Evolutionary conservation across 371 early-diverging fungal genomes (phyloP).

Genomic region (Circinella minor): DNA sequence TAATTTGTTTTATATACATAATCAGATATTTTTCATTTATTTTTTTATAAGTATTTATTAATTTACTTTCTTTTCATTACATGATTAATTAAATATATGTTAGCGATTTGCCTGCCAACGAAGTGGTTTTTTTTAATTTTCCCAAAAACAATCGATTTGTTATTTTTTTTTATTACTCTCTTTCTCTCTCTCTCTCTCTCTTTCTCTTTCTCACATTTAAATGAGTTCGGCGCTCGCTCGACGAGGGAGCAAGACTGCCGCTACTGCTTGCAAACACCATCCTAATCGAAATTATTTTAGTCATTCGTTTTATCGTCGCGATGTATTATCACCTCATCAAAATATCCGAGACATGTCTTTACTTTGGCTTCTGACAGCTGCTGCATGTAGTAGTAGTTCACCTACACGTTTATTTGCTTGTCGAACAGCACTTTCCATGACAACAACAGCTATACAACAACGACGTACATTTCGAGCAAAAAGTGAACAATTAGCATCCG

Average conservation of each 20-base stretch:
- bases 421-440: not conserved
- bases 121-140: too few species aligned
- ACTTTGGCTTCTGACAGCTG: conserved; percentile 19
- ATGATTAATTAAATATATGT: too few species aligned
- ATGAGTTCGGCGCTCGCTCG: conserved; percentile 18
- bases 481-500: conserved; percentile 4
- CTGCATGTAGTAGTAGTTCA: conserved; percentile 1
- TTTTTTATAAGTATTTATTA: too few species aligned
- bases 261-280: conserved; percentile 14
- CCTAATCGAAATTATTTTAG: conserved; percentile 7
- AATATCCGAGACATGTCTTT: conserved; percentile 6
- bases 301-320: conserved; percentile 1
- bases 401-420: not conserved
- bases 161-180: not conserved
- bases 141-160: not conserved
- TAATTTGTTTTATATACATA: too few species aligned
- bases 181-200: too few species aligned
- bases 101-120: too few species aligned
- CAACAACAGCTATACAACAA: conserved; percentile 1
- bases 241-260: conserved; percentile 18
- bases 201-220: not conserved
- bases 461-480: conserved; percentile 9
- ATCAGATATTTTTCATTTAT: too few species aligned
- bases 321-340: not conserved
- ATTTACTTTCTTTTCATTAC: too few species aligned